Evolutionary conservation across 225 moss, liverwort and hornwort genomes (phyloP).

Genomic region (Marchantia paleacea): DNA sequence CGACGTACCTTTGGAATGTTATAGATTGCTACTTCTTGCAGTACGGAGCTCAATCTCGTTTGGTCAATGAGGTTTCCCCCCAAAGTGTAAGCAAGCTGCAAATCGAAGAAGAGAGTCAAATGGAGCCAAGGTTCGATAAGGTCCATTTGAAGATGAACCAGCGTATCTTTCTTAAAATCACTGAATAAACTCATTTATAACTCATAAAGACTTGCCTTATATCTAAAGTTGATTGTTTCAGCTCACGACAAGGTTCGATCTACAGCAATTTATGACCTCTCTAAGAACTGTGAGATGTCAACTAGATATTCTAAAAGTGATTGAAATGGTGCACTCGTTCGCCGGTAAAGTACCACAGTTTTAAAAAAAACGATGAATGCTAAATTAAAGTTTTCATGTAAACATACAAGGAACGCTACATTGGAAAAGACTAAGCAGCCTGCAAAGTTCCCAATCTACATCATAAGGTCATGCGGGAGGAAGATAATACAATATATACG

Average conservation of each 20-base stretch:
- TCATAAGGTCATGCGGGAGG: too few species aligned
- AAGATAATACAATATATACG: too few species aligned
- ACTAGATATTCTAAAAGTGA: not conserved
- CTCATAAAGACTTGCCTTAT: too few species aligned
- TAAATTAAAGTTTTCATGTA: too few species aligned
- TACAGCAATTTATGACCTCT: too few species aligned
- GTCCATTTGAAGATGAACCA: not conserved
- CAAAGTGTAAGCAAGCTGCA: slow-evolving; percentile 48
- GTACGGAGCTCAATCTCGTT: slow-evolving; percentile 54
- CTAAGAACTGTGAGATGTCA: not conserved
- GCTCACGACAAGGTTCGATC: not conserved
- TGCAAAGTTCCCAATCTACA: too few species aligned
- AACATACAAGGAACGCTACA: too few species aligned
- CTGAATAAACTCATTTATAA: too few species aligned
- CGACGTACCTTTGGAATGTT: slow-evolving; percentile 65
- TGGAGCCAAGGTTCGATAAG: not conserved
- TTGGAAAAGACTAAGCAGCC: too few species aligned
- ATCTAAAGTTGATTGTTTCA: not conserved
- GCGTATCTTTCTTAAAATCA: too few species aligned
- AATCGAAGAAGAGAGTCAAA: not conserved
- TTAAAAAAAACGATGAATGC: too few species aligned
- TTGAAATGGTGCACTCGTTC: not conserved
- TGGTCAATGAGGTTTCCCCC: slow-evolving; percentile 74
- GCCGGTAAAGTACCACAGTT: not conserved
- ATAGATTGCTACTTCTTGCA: slow-evolving; percentile 80